Base-by-base conservation (phyloP, 1,284 basidiomycete genomes). In the Cystobasidiaceae sp. region DNA sequence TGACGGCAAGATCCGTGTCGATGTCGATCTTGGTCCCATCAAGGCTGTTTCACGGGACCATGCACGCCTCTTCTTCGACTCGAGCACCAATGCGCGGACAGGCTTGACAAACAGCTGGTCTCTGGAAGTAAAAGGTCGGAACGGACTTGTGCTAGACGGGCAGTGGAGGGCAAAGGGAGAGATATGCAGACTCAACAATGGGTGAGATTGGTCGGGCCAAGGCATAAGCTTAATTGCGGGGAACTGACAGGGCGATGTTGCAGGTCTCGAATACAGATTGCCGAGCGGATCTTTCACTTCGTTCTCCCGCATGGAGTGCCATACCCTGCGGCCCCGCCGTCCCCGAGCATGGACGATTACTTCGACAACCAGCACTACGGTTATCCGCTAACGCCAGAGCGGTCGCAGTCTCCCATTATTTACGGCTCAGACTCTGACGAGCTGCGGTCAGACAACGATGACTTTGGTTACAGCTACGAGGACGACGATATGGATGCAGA, bases 231-330 rank as follows among this genome's bases (percentile, higher is more conserved):
- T 43, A 21, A 23, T 41, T 21, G 34, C 21, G 46, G 28, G 57
- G 30, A 61, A 45, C 45, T 39, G 21, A 3, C 6, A 23, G 46
- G 13, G 32, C 28, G 19, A 9, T 33, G 6, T 21, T n/a, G 37
- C 74, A 97, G 94, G 75, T 94, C 96, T 60, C 91, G 93, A 78
- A 94, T 99, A 71, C 96, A 97, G 80, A 98, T 99, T 73, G 92
- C 94, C 32, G 94, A 94, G 48, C 87, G 94, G 61, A 93, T 91
- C 55, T 99, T 99, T 79, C 89, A 93, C 75, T 99, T 74, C 44
- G 68, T 73, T 11, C 67, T 74, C 1, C 73, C 73, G 2, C 52
- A 71, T 6, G 58, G 61, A 17, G 61, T 64, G 9, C 37, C 33
- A 3, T 55, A 55, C 44, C 61, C 61, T 15, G 44, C 60, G 19